phyloP scores from a whole-genome alignment of 2,329 filamentous ascomycete genomes.

The Botrytis porri region DNA sequence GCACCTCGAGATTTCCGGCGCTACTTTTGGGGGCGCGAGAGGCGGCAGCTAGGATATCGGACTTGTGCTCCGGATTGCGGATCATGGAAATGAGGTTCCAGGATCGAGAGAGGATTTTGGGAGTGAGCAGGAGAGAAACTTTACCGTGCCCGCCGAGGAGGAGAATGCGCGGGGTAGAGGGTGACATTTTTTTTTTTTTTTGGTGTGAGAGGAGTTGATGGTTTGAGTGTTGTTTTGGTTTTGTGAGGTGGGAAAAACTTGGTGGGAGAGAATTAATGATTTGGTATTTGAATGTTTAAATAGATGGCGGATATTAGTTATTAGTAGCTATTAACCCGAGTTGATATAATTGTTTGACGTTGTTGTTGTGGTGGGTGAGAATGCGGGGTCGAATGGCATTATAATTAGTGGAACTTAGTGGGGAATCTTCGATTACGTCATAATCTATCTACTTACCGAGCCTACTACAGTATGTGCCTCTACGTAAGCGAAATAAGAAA shows the following conservation, averaged over 20 bases:
- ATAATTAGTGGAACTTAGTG: not conserved
- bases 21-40: constrained; percentile 34
- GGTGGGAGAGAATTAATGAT: too few species aligned
- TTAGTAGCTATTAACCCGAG: not conserved
- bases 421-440: too few species aligned
- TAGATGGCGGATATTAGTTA: not conserved
- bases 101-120: constrained; percentile 67
- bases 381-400: not conserved
- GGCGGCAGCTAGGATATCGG: constrained; percentile 55
- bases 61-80: constrained; percentile 65
- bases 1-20: constrained; percentile 63
- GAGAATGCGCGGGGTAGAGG: constrained; percentile 27
- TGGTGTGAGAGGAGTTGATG: not conserved
- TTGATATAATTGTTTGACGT: not conserved
- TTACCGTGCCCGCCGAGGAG: constrained; percentile 81
- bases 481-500: too few species aligned
- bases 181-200: not conserved
- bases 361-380: not conserved
- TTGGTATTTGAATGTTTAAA: not conserved
- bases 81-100: constrained; percentile 80
- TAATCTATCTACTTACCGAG: too few species aligned
- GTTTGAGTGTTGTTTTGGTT: not conserved
- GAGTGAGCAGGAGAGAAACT: constrained; percentile 70
- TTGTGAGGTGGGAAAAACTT: not conserved
- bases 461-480: too few species aligned